Conservation (phyloP, 1,284 basidiomycete species). For the Ustilago nuda region DNA sequence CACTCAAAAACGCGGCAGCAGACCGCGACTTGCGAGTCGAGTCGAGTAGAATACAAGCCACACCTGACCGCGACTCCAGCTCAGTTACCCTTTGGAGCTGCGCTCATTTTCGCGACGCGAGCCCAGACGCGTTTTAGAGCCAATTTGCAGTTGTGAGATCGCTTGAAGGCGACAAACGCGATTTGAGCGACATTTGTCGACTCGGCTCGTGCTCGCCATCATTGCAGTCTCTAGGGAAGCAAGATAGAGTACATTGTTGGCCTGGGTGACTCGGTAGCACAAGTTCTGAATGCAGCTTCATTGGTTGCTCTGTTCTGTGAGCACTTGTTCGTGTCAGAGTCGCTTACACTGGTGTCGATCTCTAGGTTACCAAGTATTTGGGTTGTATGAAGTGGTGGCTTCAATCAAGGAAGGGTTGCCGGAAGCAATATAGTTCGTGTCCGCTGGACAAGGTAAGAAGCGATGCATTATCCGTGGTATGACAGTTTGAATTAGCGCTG, state of each 20-base stretch:
- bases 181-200: neutral
- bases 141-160: neutral
- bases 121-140: neutral
- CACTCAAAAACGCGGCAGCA: neutral
- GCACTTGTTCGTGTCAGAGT: neutral
- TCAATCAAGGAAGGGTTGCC: no score
- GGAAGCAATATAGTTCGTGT: no score
- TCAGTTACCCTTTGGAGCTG: neutral
- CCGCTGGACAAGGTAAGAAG: neutral
- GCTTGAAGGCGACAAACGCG: neutral
- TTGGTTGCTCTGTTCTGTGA: neutral
- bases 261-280: neutral
- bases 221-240: neutral
- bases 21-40: neutral
- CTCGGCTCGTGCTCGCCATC: neutral
- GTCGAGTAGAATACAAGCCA: neutral
- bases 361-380: no score
- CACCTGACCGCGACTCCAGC: neutral
- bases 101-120: slow-evolving; percentile 9
- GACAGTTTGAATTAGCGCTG: neutral
- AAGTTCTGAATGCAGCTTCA: neutral
- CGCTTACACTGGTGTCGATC: neutral
- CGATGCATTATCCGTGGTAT: neutral
- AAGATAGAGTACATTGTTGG: neutral
- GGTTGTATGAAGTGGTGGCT: neutral